These are phyloP conservation scores for Xerocomus brunneocitrinus DNA, from an alignment of 768 basidiomycete species.

Conservation along the genomic window DNA sequence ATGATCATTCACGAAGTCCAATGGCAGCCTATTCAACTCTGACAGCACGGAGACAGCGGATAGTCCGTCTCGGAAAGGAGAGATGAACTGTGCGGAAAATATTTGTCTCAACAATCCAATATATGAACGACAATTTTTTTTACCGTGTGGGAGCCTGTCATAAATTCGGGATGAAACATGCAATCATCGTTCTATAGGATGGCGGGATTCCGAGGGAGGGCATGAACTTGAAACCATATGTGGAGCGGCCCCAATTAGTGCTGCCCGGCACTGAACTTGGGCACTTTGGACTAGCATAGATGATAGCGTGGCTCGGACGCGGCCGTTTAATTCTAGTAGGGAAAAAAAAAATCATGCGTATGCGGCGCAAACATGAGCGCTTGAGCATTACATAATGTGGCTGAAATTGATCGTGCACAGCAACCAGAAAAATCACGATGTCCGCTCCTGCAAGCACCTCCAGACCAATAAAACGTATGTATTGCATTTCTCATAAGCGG, in stretches of 20 bases:
- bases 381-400: not conserved
- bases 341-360: not conserved
- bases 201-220: no score
- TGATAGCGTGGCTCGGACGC: not conserved
- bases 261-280: not conserved
- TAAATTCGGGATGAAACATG: not conserved
- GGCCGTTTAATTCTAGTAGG: not conserved
- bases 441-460: not conserved
- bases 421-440: not conserved
- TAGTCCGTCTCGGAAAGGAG: not conserved
- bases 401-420: not conserved
- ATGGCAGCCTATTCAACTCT: not conserved
- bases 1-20: not conserved
- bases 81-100: not conserved
- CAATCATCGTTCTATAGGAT: no score
- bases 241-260: not conserved
- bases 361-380: not conserved
- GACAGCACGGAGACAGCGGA: not conserved
- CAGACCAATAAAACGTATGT: no score
- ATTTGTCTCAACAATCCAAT: not conserved
- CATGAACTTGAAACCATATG: no score
- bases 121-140: not conserved
- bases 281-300: not conserved
- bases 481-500: not conserved
- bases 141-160: not conserved